Conservation (phyloP, 176 grass and related monocot species). For the Miscanthus lutarioriparius region DNA sequence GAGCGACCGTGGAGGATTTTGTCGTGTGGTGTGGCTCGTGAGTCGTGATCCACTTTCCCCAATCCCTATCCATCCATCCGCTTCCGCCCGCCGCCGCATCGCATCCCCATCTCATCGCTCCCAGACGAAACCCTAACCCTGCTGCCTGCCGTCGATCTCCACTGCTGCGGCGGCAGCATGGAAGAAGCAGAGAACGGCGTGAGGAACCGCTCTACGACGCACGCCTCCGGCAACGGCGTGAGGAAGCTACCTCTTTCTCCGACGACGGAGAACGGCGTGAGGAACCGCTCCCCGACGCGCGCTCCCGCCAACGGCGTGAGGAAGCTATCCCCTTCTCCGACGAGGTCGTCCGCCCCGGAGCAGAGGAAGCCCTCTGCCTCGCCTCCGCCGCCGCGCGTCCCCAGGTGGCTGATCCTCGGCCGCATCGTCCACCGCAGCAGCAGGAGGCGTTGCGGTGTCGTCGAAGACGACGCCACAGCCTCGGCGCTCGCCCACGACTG, state of each 20-base stretch:
- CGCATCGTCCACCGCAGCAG: background rate
- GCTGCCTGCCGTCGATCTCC: background rate
- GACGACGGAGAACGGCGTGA: background rate
- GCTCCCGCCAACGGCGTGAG: background rate
- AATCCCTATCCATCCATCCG: too few species aligned
- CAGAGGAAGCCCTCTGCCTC: background rate
- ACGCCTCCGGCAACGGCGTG: background rate
- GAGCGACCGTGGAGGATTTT: too few species aligned
- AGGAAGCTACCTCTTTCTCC: background rate
- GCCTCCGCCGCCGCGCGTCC: background rate
- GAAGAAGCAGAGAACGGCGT: background rate
- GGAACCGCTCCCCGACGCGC: background rate
- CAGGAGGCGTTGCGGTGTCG: background rate
- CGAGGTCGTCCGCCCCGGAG: background rate
- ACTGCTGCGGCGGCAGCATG: too few species aligned
- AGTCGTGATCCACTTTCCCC: too few species aligned
- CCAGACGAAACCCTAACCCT: too few species aligned
- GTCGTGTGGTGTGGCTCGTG: too few species aligned
- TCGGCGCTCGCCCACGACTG: background rate
- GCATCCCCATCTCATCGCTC: too few species aligned
- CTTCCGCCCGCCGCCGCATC: too few species aligned
- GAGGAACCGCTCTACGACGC: too few species aligned
- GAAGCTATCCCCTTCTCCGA: background rate
- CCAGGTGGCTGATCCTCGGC: background rate
- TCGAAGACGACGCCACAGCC: background rate